phyloP scores from a whole-genome alignment of 495 filamentous ascomycete species.

The Thermothielavioides terrestris region DNA sequence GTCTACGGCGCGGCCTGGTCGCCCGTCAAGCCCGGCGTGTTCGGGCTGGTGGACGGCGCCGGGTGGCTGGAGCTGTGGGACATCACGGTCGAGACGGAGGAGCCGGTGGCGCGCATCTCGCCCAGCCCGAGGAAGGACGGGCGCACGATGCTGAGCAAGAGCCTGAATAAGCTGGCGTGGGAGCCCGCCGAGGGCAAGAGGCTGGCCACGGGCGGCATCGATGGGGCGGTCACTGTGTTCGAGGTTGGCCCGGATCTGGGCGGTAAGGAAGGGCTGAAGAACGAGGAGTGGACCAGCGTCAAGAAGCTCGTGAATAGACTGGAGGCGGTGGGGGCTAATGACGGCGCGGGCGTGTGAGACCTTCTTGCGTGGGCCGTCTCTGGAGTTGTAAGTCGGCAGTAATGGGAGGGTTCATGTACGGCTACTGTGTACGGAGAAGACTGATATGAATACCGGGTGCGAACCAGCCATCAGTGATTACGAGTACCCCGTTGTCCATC shows the following conservation, averaged over 20 bases:
- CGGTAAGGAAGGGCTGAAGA: constrained; percentile 65
- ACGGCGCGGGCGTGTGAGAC: constrained; percentile 18
- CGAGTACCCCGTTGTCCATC: no score
- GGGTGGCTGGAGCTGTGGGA: constrained; percentile 97
- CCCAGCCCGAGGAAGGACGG: constrained; percentile 55
- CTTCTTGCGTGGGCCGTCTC: neutral
- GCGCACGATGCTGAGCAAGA: constrained; percentile 57
- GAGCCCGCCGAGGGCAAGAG: constrained; percentile 79
- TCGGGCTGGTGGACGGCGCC: constrained; percentile 85
- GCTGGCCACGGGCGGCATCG: constrained; percentile 80
- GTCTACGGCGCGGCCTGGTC: constrained; percentile 96
- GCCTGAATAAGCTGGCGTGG: constrained; percentile 90
- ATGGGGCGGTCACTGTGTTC: constrained; percentile 83
- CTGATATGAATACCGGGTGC: no score
- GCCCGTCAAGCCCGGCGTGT: constrained; percentile 82
- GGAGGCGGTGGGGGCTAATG: constrained; percentile 39
- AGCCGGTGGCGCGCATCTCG: constrained; percentile 68
- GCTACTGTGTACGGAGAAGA: neutral
- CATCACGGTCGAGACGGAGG: constrained; percentile 81
- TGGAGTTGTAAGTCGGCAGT: neutral
- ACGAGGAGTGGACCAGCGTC: constrained; percentile 84
- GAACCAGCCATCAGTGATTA: no score
- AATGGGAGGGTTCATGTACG: neutral
- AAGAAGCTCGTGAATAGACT: constrained; percentile 73
- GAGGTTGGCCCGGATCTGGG: constrained; percentile 83